These are phyloP conservation scores for Aspergillus persii DNA, from an alignment of 2,329 filamentous ascomycete species.

Conservation along the genomic window DNA sequence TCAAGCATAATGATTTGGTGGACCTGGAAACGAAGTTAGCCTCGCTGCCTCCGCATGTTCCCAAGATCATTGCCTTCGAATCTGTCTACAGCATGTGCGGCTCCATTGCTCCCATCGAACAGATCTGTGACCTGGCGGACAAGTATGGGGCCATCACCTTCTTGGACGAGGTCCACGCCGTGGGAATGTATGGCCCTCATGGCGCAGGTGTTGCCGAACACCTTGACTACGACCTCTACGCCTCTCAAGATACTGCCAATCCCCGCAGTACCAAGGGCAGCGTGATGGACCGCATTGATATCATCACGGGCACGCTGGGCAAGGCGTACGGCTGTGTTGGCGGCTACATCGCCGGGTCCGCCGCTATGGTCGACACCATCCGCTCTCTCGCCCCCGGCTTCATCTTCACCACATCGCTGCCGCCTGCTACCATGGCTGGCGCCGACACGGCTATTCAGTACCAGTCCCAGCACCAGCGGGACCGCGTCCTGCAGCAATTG, in stretches of 20 bases:
- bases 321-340: conserved; percentile 98
- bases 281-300: conserved; percentile 93
- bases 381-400: conserved; percentile 94
- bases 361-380: conserved; percentile 84
- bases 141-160: conserved; percentile 98
- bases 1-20: conserved; percentile 95
- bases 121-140: conserved; percentile 92
- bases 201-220: conserved; percentile 97
- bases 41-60: conserved; percentile 75
- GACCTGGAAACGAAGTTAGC: conserved; percentile 92
- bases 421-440: conserved; percentile 94
- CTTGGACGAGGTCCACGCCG: conserved; percentile 96
- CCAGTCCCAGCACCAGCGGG: conserved; percentile 79
- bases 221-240: conserved; percentile 86
- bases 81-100: conserved; percentile 99
- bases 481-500: conserved; percentile 88
- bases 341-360: conserved; percentile 91
- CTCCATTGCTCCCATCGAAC: conserved; percentile 91
- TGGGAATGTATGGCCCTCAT: conserved; percentile 97
- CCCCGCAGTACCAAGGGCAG: conserved; percentile 61
- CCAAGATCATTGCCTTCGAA: conserved; percentile 98
- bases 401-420: conserved; percentile 97
- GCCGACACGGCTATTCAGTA: conserved; percentile 91
- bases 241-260: conserved; percentile 61
- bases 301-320: conserved; percentile 94